Percentiles rank a stretch among this genome's conserved stretches.
phyloP scores from a whole-genome alignment of 2,329 filamentous ascomycete species.

The Aureobasidium sp. region DNA sequence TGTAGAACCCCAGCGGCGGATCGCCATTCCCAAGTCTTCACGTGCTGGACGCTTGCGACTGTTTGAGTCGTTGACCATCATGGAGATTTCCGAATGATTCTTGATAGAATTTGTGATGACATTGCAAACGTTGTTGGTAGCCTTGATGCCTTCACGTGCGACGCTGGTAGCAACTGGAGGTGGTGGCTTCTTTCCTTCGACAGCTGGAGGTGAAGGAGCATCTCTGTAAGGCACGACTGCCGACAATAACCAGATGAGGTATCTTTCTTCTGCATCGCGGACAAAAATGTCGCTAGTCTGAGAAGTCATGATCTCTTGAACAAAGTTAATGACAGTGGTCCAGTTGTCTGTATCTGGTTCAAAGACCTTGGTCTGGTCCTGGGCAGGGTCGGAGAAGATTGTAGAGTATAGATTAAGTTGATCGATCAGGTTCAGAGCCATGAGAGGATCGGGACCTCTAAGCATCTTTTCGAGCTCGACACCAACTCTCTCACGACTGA shows the following conservation, averaged over 20 bases:
- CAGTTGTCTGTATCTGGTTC: slow-evolving; percentile 55
- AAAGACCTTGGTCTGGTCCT: slow-evolving; percentile 40
- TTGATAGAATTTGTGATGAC: slow-evolving; percentile 58
- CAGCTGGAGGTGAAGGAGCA: slow-evolving; percentile 35
- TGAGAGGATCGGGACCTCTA: slow-evolving; percentile 59
- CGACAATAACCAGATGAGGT: slow-evolving; percentile 68
- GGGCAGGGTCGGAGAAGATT: slow-evolving; percentile 63
- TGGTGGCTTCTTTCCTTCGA: slow-evolving; percentile 44
- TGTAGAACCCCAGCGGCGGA: slow-evolving; percentile 63
- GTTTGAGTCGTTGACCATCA: slow-evolving; percentile 48
- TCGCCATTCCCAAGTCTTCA: slow-evolving; percentile 65
- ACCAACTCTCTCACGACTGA: slow-evolving; percentile 83
- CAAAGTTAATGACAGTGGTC: slow-evolving; percentile 55
- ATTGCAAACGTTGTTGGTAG: slow-evolving; percentile 66
- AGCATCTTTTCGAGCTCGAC: slow-evolving; percentile 90
- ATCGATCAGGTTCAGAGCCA: slow-evolving; percentile 59
- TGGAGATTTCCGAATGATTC: slow-evolving; percentile 58
- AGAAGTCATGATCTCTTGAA: slow-evolving; percentile 46
- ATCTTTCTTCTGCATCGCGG: slow-evolving; percentile 57
- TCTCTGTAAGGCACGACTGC: slow-evolving; percentile 68
- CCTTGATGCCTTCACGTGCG: slow-evolving; percentile 70
- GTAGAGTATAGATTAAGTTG: slow-evolving; percentile 61
- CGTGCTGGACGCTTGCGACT: slow-evolving; percentile 45
- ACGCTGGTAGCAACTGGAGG: slow-evolving; percentile 57
- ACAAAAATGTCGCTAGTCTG: slow-evolving; percentile 39